phyloP scores from a whole-genome alignment of 768 basidiomycete genomes.

The Ramaria sp. region DNA sequence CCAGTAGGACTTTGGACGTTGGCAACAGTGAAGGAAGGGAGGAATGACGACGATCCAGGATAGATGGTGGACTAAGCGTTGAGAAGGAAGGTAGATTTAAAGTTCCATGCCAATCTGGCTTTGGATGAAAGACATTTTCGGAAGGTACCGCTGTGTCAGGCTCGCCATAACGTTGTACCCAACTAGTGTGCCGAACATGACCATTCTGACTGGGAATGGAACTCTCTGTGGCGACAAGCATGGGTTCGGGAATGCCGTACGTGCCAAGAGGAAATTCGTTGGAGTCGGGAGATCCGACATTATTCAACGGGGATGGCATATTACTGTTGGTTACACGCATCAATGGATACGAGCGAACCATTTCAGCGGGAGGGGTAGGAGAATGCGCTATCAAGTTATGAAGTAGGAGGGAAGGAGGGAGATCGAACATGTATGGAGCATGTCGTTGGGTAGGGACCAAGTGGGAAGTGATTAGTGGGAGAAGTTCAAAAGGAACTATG shows the following conservation, averaged over 20 bases:
- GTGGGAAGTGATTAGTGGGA: slow-evolving; percentile 42
- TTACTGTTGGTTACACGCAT: neutral
- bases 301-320: neutral
- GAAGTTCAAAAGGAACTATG: slow-evolving; percentile 48
- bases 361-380: slow-evolving; percentile 1
- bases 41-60: neutral
- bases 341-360: slow-evolving; percentile 1
- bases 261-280: neutral
- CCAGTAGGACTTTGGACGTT: neutral
- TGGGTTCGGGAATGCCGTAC: neutral
- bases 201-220: neutral
- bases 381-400: slow-evolving; percentile 19
- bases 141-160: neutral
- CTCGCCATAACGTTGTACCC: neutral
- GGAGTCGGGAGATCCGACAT: neutral
- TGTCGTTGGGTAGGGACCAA: slow-evolving; percentile 18
- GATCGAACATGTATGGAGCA: slow-evolving; percentile 34
- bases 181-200: neutral
- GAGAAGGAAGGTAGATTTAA: neutral
- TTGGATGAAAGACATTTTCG: neutral
- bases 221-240: neutral
- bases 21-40: neutral
- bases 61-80: neutral
- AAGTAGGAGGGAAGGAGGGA: slow-evolving; percentile 33
- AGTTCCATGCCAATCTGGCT: neutral